These are phyloP conservation scores for Vigna unguiculata DNA, from an alignment of 306 rosid genomes.

Conservation along the genomic window DNA sequence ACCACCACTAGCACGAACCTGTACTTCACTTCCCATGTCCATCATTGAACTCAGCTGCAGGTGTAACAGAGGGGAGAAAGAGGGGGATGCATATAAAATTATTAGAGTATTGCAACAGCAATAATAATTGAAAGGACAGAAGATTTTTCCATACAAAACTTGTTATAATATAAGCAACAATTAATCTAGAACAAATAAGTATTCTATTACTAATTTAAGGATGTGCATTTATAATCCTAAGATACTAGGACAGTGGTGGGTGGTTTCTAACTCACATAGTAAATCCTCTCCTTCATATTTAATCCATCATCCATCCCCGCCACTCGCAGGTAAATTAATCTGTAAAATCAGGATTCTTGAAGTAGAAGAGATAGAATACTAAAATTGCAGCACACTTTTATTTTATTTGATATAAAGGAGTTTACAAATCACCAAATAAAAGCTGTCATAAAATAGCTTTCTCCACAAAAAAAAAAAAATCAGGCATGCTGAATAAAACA, in stretches of 20 bases:
- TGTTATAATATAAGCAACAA: slow-evolving; percentile 36
- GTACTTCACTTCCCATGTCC: slow-evolving; percentile 94
- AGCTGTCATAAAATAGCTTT: slow-evolving; percentile 20
- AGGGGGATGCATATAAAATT: slow-evolving; percentile 15
- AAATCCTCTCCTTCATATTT: slow-evolving; percentile 81
- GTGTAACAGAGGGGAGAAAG: slow-evolving; percentile 32
- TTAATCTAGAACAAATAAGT: slow-evolving; percentile 17
- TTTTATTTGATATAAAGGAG: slow-evolving; percentile 16
- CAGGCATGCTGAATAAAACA: slow-evolving; percentile 23
- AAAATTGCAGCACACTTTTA: slow-evolving; percentile 21
- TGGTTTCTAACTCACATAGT: slow-evolving; percentile 70
- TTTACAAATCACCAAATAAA: slow-evolving; percentile 36
- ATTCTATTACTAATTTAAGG: slow-evolving; percentile 20
- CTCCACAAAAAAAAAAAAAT: background rate
- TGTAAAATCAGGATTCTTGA: slow-evolving; percentile 50
- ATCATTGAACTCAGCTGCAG: slow-evolving; percentile 93
- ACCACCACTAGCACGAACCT: slow-evolving; percentile 97
- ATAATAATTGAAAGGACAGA: slow-evolving; percentile 27
- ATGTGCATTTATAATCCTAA: slow-evolving; percentile 30
- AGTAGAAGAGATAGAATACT: slow-evolving; percentile 38
- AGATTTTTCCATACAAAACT: slow-evolving; percentile 13
- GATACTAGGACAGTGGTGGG: slow-evolving; percentile 15
- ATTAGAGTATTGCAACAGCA: slow-evolving; percentile 28
- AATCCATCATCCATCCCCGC: slow-evolving; percentile 97
- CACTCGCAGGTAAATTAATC: slow-evolving; percentile 90